These are phyloP conservation scores for Fabrea salina DNA, from an alignment of 169 alveolate species.

Conservation along the genomic window DNA sequence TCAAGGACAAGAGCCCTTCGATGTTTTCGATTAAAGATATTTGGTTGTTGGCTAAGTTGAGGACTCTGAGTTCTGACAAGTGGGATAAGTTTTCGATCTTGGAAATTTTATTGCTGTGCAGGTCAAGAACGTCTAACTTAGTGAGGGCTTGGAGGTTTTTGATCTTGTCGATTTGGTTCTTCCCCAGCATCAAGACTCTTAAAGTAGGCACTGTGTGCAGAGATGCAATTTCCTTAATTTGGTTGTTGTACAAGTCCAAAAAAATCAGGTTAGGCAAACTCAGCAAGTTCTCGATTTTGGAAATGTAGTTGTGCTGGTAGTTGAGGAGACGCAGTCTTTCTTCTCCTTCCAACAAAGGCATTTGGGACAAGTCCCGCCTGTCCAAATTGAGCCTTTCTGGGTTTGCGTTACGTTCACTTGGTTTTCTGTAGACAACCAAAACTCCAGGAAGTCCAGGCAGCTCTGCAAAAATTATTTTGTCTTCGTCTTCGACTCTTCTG, in stretches of 20 bases:
- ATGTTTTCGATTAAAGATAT: slow-evolving; percentile 67
- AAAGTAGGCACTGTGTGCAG: slow-evolving; percentile 74
- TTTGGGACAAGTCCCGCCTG: slow-evolving; percentile 77
- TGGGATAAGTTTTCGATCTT: slow-evolving; percentile 74
- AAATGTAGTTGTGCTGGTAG: slow-evolving; percentile 70
- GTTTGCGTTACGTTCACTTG: slow-evolving; percentile 71
- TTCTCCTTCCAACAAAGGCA: slow-evolving; percentile 86
- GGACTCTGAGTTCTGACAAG: slow-evolving; percentile 65
- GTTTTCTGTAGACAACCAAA: slow-evolving; percentile 82
- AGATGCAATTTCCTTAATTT: slow-evolving; percentile 74
- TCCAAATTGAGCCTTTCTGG: slow-evolving; percentile 75
- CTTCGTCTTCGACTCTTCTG: slow-evolving; percentile 77
- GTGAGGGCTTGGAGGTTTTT: slow-evolving; percentile 65
- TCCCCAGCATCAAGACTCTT: slow-evolving; percentile 77
- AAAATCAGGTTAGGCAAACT: slow-evolving; percentile 74
- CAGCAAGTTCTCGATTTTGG: slow-evolving; percentile 75
- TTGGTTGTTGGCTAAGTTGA: slow-evolving; percentile 79
- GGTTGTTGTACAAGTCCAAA: slow-evolving; percentile 78
- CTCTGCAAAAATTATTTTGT: slow-evolving; percentile 79
- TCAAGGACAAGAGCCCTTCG: slow-evolving; percentile 54
- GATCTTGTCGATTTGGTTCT: slow-evolving; percentile 72
- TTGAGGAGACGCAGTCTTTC: slow-evolving; percentile 75
- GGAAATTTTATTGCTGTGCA: slow-evolving; percentile 74
- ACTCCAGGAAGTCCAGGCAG: slow-evolving; percentile 81
- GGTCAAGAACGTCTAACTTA: slow-evolving; percentile 82